Conservation (phyloP, 805 yeast genomes). For the Lipomyces mesembrius region DNA sequence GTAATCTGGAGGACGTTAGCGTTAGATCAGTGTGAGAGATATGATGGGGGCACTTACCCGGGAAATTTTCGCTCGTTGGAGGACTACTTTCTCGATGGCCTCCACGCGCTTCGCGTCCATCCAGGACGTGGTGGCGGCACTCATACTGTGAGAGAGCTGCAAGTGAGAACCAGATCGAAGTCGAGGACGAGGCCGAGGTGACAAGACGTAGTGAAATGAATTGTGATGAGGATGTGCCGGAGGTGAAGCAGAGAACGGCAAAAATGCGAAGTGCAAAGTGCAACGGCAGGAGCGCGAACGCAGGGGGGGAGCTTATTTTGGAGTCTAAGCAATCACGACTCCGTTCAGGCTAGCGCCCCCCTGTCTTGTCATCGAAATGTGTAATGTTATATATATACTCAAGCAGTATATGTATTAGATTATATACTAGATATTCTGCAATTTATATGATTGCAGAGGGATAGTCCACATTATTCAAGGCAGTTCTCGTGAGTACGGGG, state of each 20-base stretch:
- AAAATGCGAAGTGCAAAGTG: neutral
- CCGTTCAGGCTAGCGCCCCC: neutral
- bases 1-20: conserved; percentile 42
- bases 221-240: conserved; percentile 6
- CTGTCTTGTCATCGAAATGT: conserved; percentile 29
- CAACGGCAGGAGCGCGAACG: neutral
- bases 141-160: conserved; percentile 13
- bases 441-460: neutral
- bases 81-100: conserved; percentile 44
- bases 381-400: neutral
- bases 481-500: neutral
- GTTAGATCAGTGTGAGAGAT: neutral
- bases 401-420: neutral
- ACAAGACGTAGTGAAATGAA: neutral
- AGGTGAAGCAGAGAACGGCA: conserved; percentile 9
- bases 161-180: neutral
- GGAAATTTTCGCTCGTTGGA: conserved; percentile 51
- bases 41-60: conserved; percentile 38
- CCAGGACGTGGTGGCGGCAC: conserved; percentile 29
- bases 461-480: neutral
- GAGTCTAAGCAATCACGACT: neutral
- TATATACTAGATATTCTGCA: neutral
- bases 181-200: neutral
- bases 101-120: conserved; percentile 38
- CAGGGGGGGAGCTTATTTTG: conserved; percentile 1